Base-by-base conservation (phyloP, 495 filamentous ascomycete genomes). In the Penicillium herquei region DNA sequence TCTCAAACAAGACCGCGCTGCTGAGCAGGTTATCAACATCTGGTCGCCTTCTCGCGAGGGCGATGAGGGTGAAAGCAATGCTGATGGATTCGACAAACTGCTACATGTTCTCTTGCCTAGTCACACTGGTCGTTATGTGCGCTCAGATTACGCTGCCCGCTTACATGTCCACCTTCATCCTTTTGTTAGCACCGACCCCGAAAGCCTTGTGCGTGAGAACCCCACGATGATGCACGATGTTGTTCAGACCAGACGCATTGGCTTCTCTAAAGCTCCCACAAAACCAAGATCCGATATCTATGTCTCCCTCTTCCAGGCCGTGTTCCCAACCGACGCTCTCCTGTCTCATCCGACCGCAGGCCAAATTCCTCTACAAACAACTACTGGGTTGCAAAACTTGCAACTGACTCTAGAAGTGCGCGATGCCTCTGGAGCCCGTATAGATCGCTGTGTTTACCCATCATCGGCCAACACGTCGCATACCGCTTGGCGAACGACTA, bases 261-360 rank as follows among this genome's bases (percentile, higher is more conserved):
- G 91, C n/a, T 99, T 99, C 71, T 87, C 94, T 3, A 92, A 92
- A 16, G 92, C 91, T 7, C 94, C 94, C 1, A 90, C 88, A 0
- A 89, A 89, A 62, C 80, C 90, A 8, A 76, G 94, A 57, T 96
- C 90, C 11, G 94, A 99, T 65, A 97, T 99, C 45, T 99, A 98
- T 66, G 67, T 99, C 18, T 96, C 90, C 0, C 68, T 99, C 48
- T 81, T 83, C 37, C 85, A 90, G 59, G 86, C 91, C 0, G 78
- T 82, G 12, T 71, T 99, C 3, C 85, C 89, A 34, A 78, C 84
- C 35, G 88, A 93, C 55, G 89, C 89, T 3, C 72, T 93, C 10
- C 76, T 99, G 4, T 87, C 90, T 33, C 84, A 96, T 59, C 89
- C 89, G 16, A 82, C 88, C 57, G 84, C 84, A 48, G 91, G 91